Evolutionary conservation across 257 asterid genomes (phyloP).

Genomic region (Plectranthus barbatus): DNA sequence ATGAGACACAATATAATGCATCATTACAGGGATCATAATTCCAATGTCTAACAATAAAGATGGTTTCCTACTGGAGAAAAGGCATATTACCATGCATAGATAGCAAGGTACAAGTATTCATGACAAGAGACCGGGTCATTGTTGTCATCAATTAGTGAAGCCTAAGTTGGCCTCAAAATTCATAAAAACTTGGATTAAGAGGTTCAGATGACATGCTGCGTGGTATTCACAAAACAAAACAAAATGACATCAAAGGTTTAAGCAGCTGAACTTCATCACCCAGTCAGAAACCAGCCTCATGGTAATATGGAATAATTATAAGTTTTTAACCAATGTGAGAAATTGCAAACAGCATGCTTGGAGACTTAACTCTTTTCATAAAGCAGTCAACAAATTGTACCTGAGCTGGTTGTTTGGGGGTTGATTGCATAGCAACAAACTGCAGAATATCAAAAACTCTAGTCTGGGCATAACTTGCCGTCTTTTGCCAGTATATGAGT

Average conservation of each 20-base stretch:
- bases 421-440: conserved; percentile 68
- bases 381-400: conserved; percentile 22
- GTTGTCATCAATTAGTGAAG: conserved; percentile 1
- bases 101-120: background rate
- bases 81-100: background rate
- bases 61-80: background rate
- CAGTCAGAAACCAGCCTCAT: too few species aligned
- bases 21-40: background rate
- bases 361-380: background rate
- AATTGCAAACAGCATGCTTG: background rate
- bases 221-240: background rate
- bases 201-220: background rate
- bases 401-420: conserved; percentile 49
- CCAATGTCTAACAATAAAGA: background rate
- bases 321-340: too few species aligned
- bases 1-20: background rate
- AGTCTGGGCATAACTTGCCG: conserved; percentile 63
- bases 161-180: background rate
- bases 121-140: background rate
- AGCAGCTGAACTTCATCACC: too few species aligned
- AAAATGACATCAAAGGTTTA: background rate
- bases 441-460: conserved; percentile 64
- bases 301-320: too few species aligned
- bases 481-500: conserved; percentile 51
- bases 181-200: background rate